These are phyloP conservation scores for Butyriboletus loyo DNA, from an alignment of 768 basidiomycete species.

Conservation along the genomic window DNA sequence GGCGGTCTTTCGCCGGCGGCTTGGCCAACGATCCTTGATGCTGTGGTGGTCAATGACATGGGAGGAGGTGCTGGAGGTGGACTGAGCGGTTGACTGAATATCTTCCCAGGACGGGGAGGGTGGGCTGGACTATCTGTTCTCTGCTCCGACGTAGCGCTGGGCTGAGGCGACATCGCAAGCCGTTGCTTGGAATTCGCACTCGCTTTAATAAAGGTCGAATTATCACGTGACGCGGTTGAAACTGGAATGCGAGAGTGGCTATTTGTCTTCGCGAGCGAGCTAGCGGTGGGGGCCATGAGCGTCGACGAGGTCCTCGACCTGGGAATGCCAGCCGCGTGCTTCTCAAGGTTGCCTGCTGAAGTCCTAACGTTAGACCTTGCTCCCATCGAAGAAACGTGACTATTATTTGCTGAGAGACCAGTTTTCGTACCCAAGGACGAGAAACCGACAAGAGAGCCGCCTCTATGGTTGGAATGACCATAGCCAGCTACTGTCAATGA, in stretches of 20 bases:
- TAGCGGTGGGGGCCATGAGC: conserved; percentile 72
- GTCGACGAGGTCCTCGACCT: conserved; percentile 41
- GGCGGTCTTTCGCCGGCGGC: neutral
- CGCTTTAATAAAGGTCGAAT: conserved; percentile 9
- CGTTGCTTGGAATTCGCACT: conserved; percentile 12
- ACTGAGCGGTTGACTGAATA: conserved; percentile 55
- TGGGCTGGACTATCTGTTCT: conserved; percentile 33
- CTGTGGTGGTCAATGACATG: conserved; percentile 32
- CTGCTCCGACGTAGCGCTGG: conserved; percentile 26
- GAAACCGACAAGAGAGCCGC: conserved; percentile 23
- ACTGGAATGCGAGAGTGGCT: conserved; percentile 24
- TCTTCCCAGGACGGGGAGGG: conserved; percentile 26
- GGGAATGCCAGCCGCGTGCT: conserved; percentile 9
- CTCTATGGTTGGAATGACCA: conserved; percentile 13
- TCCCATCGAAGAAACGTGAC: conserved; percentile 28
- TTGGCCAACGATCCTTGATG: conserved; percentile 22
- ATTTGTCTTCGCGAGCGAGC: conserved; percentile 63
- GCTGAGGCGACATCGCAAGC: conserved; percentile 9
- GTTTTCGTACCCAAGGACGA: conserved; percentile 40
- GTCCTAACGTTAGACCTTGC: conserved; percentile 19
- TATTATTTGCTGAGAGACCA: conserved; percentile 23
- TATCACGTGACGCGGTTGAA: conserved; percentile 15
- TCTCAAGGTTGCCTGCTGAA: conserved; percentile 6
- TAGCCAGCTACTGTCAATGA: conserved; percentile 18
- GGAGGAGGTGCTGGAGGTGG: conserved; percentile 24